Evolutionary conservation across 2,329 filamentous ascomycete genomes (phyloP), one percentile per base, ranked within the genome.

Genomic region (Phyllosticta citribraziliensis): DNA sequence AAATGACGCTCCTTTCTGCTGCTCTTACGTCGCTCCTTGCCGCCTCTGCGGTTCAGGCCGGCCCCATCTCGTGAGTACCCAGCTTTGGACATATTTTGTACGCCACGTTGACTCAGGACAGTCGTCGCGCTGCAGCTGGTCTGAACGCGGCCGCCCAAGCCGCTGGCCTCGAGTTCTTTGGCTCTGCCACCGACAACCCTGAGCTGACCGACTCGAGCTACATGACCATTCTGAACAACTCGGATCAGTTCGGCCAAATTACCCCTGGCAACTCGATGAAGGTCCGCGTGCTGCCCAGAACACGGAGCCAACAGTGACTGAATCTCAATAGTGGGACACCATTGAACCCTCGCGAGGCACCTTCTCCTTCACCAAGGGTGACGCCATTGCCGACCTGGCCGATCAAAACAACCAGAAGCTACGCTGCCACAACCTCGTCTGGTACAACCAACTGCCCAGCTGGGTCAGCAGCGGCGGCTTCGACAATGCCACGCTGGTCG

Each of bases 391-490:
- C 40, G 68, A 74, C 56, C 73, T 70, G 55, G 73, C 73, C 4
- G 68, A 68, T n/a, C 65, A 68, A 52, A 71, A 76, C 64, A 67
- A 70, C 27, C 68, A 73, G 55, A 65, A 71, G 57, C 67, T 74
- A 60, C 66, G 74, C 54, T 77, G 75, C 69, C 75, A 77, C 63
- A 75, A 66, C 9, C 66, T 76, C 5, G 73, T 77, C 3, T 78
- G 75, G 75, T 70, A 76, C 65, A 71, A 66, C 50, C 74, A 76
- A 56, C 67, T 76, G 14, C 74, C 75, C 0, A 62, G 58, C 14
- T 78, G 75, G 73, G 72, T 76, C 0, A 68, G 68, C 1, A 64
- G 66, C 10, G 73, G 74, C 47, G 67, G 68, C 6, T 69, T 67
- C 52, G 69, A 74, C 64, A 76, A 77, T 63, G 69, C 71, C 5